phyloP scores from a whole-genome alignment of 2,329 filamentous ascomycete genomes.

The Pseudogymnoascus sp. region DNA sequence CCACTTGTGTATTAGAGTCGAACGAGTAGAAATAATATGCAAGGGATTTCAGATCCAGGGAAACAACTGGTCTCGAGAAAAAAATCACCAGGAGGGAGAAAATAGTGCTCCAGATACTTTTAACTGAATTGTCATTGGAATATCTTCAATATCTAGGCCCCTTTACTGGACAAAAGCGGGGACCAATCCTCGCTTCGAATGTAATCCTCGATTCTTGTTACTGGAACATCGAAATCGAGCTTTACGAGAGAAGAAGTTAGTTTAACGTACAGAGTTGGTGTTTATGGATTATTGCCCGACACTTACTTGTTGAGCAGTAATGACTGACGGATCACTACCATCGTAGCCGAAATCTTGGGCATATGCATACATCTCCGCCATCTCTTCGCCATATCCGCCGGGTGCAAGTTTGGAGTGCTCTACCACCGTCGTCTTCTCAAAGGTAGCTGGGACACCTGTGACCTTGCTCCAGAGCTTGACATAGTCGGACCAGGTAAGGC shows the following conservation, averaged over 20 bases:
- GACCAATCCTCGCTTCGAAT: conserved; percentile 12
- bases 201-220: conserved; percentile 11
- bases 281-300: not conserved
- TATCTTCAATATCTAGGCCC: not conserved
- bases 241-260: not conserved
- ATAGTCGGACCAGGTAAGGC: conserved; percentile 14
- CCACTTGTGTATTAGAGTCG: not conserved
- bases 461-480: conserved; percentile 19
- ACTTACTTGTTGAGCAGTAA: conserved; percentile 17
- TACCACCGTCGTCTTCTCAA: conserved; percentile 15
- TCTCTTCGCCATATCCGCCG: conserved; percentile 28
- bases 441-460: conserved; percentile 14
- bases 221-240: conserved; percentile 5
- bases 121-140: not conserved
- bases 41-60: not conserved
- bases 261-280: not conserved
- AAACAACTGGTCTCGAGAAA: not conserved
- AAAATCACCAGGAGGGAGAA: not conserved
- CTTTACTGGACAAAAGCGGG: not conserved
- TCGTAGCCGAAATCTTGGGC: conserved; percentile 28
- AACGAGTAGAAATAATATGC: not conserved
- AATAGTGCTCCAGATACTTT: not conserved
- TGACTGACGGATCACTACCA: conserved; percentile 27
- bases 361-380: conserved; percentile 27
- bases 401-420: conserved; percentile 26